Base-by-base conservation (phyloP, 2,329 filamentous ascomycete genomes). In the Phialophora tarda region DNA sequence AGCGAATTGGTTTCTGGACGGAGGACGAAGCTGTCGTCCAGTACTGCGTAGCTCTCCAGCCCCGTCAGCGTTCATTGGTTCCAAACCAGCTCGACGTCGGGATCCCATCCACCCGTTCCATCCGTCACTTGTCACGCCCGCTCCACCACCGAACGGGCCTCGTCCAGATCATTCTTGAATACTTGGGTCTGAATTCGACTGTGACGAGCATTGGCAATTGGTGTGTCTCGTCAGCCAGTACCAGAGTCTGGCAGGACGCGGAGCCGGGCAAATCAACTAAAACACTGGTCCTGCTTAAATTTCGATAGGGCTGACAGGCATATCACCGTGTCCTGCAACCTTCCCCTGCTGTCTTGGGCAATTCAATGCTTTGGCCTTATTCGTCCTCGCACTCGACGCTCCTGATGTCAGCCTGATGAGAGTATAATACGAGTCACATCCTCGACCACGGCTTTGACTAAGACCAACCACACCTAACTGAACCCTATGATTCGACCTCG, bases 301-400 rank as follows among this genome's bases (percentile, higher is more conserved):
- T 30, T 59, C 53, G 34, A 38, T 64, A 67, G 62, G 65, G 66
- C 66, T 68, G 66, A 68, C 66, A 65, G 66, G 66, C 66, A 51
- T 60, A 62, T 68, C 56, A 62, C 66, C 63, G 63, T 61, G 47
- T 53, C 28, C 47, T 61, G 47, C 59, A 32, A 10, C 48, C 26
- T 59, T 30, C 47, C 59, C 47, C 59, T 51, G n/a, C 21, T 30
- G 4, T 38, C 17, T 8, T 30, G 21, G 26, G 48, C 12, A 24
- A 34, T 28, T 47, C 34, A 58, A 61, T 32, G 44, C 48, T 53
- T 38, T 8, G 32, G 26, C 21, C 28, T 32, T 47, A 26, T 53
- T 53, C 12, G 59, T 51, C 30, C 21, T 59, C 50, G 56, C 26
- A 24, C 44, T 48, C 47, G 41, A 50, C 26, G n/a, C 57, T 44